Percentiles rank a stretch among this genome's conserved stretches.
These are phyloP conservation scores for Ogataea zsoltii DNA, from an alignment of 805 yeast genomes.

Conservation along the genomic window DNA sequence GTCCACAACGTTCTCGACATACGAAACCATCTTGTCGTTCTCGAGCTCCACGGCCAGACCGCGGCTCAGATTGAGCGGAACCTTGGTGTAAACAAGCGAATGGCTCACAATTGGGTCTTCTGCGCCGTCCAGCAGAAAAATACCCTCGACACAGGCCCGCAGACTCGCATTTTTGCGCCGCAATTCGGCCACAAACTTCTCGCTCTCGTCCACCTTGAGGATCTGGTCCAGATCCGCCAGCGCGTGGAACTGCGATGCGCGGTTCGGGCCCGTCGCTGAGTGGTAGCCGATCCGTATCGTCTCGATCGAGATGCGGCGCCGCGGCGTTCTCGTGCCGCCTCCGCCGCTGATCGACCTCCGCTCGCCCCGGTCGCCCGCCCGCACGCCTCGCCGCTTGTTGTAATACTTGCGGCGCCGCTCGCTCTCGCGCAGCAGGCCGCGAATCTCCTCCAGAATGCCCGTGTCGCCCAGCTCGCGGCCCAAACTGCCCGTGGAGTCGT, in stretches of 20 bases:
- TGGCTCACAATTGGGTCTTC: constrained; percentile 19
- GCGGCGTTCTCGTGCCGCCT: too few species aligned
- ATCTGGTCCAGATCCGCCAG: constrained; percentile 26
- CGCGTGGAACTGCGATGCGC: constrained; percentile 11
- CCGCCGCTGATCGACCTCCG: too few species aligned
- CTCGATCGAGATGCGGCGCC: constrained; percentile 15
- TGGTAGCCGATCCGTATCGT: constrained; percentile 19
- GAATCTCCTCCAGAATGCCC: constrained; percentile 19
- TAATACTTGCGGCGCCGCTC: constrained; percentile 30
- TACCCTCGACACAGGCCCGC: constrained; percentile 26
- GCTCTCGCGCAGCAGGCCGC: constrained; percentile 25
- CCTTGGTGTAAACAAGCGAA: constrained; percentile 28
- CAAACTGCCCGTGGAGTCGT: constrained; percentile 15
- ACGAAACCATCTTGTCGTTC: constrained; percentile 30
- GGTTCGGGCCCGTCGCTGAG: constrained; percentile 3
- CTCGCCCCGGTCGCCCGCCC: constrained; percentile 7
- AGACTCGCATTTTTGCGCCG: constrained; percentile 17
- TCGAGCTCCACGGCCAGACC: constrained; percentile 25
- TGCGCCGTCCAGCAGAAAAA: constrained; percentile 14
- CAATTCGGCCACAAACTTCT: constrained; percentile 25
- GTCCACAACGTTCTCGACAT: constrained; percentile 27
- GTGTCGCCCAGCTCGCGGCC: constrained; percentile 17
- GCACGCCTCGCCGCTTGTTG: constrained; percentile 24
- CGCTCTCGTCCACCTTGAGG: constrained; percentile 25
- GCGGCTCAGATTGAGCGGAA: constrained; percentile 24